Percentiles rank a stretch among this genome's conserved stretches.
Evolutionary conservation across 176 grass and related monocot species (phyloP).

Genomic region (Bothriochloa decipiens): DNA sequence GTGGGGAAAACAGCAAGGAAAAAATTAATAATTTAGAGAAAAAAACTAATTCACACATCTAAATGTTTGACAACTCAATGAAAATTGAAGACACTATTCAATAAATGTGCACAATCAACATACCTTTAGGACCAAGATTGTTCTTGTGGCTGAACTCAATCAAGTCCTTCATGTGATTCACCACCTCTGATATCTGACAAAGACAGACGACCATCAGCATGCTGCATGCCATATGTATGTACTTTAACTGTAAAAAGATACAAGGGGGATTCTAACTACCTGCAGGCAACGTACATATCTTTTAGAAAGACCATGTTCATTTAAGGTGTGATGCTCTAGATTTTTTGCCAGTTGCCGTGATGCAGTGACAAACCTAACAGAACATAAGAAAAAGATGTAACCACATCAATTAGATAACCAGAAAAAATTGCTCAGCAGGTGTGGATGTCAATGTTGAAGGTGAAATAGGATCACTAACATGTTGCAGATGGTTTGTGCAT

Average conservation of each 20-base stretch:
- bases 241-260: background rate
- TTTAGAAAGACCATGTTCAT: constrained; percentile 97
- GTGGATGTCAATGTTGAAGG: background rate
- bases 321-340: constrained; percentile 80
- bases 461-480: constrained; percentile 62
- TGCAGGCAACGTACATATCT: constrained; percentile 96
- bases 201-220: constrained; percentile 29
- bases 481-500: constrained; percentile 76
- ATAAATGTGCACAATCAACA: constrained; percentile 14
- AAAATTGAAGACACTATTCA: background rate
- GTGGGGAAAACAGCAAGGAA: background rate
- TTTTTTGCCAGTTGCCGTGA: constrained; percentile 85
- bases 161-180: constrained; percentile 98
- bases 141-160: constrained; percentile 88
- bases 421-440: background rate
- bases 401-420: constrained; percentile 17
- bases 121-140: constrained; percentile 90
- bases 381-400: constrained; percentile 28
- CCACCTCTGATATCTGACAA: constrained; percentile 93
- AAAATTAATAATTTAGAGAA: background rate
- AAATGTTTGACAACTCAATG: constrained; percentile 1
- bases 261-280: constrained; percentile 42
- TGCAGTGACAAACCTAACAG: constrained; percentile 76
- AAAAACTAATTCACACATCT: background rate
- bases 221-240: constrained; percentile 2